Evolutionary conservation across 352 stramenopile genomes (phyloP), one percentile per base, ranked within the genome.

Genomic region (Aphanomyces stellatus): DNA sequence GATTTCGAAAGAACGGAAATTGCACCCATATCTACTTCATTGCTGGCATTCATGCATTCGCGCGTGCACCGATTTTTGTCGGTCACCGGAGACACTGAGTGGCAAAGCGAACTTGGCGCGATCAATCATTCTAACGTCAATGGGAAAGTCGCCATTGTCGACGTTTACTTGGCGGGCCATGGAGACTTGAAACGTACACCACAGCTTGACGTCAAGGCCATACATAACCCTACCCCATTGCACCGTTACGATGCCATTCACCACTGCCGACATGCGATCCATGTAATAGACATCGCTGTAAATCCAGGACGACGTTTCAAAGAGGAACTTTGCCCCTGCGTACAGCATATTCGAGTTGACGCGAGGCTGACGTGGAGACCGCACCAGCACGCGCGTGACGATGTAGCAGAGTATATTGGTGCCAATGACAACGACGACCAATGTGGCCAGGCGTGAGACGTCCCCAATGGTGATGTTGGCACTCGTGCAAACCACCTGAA

Each of bases 171-270:
- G n/a, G n/a, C n/a, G n/a, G n/a, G n/a, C n/a, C n/a, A n/a, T n/a
- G n/a, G n/a, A n/a, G n/a, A n/a, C n/a, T n/a, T n/a, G n/a, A 34
- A 64, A 64, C 17, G 37, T 51, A 25, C 60, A 33, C 60, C 60
- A 67, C 10, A 59, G 31, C 24, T 67, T 67, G 49, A 67, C 57
- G n/a, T 67, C 60, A 24, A 67, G 34, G 3, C 17, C 30, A 41
- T 59, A 57, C 28, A 67, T 34, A 13, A 40, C n/a, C 4, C 24
- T 48, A 28, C 60, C 37, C 41, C 24, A 6, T 25, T 35, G 55
- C 10, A 59, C 10, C 19, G 60, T 67, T 17, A 67, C 19, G 8
- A 67, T 49, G 22, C 60, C 60, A 40, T 56, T 46, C 28, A 67
- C 33, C 24, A 30, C 40, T 2, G 60, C 60, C 10, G 60, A 67